These are phyloP conservation scores for Populus davidiana DNA, from an alignment of 345 rosid species.

Conservation along the genomic window DNA sequence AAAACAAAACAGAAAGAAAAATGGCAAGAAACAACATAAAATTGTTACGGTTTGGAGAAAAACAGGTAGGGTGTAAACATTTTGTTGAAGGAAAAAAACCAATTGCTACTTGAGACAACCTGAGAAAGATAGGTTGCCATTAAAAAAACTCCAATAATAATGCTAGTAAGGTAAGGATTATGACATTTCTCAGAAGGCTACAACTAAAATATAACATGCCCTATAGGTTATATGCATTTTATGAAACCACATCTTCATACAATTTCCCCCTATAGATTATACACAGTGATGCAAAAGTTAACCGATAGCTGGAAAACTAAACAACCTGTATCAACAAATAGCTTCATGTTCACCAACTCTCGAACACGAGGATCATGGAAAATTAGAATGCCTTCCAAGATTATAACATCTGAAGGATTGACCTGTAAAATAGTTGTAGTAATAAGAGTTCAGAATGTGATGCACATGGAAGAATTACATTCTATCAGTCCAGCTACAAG, in stretches of 20 bases:
- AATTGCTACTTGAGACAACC: not conserved
- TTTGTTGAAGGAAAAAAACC: not conserved
- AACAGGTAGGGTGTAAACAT: not conserved
- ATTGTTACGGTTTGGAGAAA: not conserved
- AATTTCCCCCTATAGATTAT: no score
- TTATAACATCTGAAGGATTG: constrained; percentile 88
- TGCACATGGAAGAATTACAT: not conserved
- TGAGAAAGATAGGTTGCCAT: not conserved
- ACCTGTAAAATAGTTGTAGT: constrained; percentile 49
- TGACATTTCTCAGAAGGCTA: no score
- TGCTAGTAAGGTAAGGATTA: no score
- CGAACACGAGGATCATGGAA: constrained; percentile 88
- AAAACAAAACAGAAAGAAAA: not conserved
- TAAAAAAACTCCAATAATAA: no score
- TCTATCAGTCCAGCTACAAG: not conserved
- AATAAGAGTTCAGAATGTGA: constrained; percentile 4
- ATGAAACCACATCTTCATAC: no score
- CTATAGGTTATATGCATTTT: no score
- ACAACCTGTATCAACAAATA: constrained; percentile 94
- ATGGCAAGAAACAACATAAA: not conserved
- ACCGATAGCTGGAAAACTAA: constrained; percentile 2
- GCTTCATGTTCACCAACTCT: constrained; percentile 93
- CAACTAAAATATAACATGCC: no score
- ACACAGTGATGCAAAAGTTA: no score
- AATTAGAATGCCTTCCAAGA: constrained; percentile 90